Conservation (phyloP, 2,329 filamentous ascomycete genomes). For the Thermoascus crustaceus region DNA sequence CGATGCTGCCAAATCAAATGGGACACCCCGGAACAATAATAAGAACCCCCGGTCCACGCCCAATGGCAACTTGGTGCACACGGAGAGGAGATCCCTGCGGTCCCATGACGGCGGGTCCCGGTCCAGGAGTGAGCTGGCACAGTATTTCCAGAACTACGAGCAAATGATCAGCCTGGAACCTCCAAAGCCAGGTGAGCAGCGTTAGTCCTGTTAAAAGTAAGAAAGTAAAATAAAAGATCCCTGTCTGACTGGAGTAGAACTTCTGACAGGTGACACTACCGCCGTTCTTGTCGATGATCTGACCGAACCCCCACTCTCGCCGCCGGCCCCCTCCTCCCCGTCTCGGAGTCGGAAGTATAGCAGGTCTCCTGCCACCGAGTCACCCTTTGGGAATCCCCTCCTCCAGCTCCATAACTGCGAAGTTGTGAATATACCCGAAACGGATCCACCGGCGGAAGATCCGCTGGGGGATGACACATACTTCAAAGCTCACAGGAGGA, state of each 20-base stretch:
- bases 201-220: background rate
- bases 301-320: slow-evolving; percentile 22
- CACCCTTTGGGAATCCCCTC: slow-evolving; percentile 30
- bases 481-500: slow-evolving; percentile 51
- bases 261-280: slow-evolving; percentile 63
- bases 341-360: slow-evolving; percentile 5
- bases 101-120: slow-evolving; percentile 74
- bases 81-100: slow-evolving; percentile 66
- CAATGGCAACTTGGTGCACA: slow-evolving; percentile 4
- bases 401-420: slow-evolving; percentile 31
- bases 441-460: slow-evolving; percentile 35
- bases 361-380: slow-evolving; percentile 10
- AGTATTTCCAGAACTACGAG: slow-evolving; percentile 91
- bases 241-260: slow-evolving; percentile 45
- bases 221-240: background rate
- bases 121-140: slow-evolving; percentile 83
- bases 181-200: slow-evolving; percentile 61
- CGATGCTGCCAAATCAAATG: background rate
- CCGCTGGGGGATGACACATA: slow-evolving; percentile 50
- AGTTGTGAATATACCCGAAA: slow-evolving; percentile 36
- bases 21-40: background rate
- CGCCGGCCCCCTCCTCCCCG: slow-evolving; percentile 8
- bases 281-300: slow-evolving; percentile 61
- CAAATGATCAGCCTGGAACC: slow-evolving; percentile 82
- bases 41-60: slow-evolving; percentile 6